Base-by-base conservation (phyloP, 228 moss, liverwort and hornwort genomes). In the Sphagnum fallax region DNA sequence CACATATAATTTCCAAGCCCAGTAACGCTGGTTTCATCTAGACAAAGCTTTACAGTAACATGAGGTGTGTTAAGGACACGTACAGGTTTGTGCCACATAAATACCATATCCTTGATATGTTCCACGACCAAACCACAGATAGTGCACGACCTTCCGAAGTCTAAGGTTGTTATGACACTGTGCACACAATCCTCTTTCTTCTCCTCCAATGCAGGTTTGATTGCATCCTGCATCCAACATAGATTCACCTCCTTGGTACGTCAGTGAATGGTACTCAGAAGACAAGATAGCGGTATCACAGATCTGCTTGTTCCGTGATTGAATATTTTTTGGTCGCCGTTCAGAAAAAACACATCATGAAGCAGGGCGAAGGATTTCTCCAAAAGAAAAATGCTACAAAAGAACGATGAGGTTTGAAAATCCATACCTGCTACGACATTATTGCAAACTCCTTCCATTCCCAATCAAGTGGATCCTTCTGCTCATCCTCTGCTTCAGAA, bases 81-180 rank as follows among this genome's bases (percentile, higher is more conserved):
- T 83, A 86, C 86, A 78, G 80, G 80, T 66, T 8, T 64, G 66
- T 63, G 70, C 70, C 72, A 87, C 51, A 12, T 2, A 51, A 78
- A 79, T 6, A 51, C 60, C 85, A 86, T 75, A 68, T 87, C 83
- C 74, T 80, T 83, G 70, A 83, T 80, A 57, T 80, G 79, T 69
- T 79, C 80, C 68, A 74, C 82, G 14, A 87, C 83, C 61, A 81
- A 67, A 51, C 87, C 87, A 72, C 87, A 87, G 8, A 60, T 53
- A 16, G 60, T 66, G 72, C 87, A 87, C 58, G 78, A 80, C 60
- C 60, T 78, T 47, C 87, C 87, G 51, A 80, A 76, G 61, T 87
- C 83, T 13, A 74, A 74, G 64, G 60, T 75, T 47, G 78, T 64
- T 74, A 78, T 80, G 13, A 49, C 76, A 6, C 6, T 57, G 65